phyloP scores from a whole-genome alignment of 352 stramenopile genomes.

The Globisporangium parvum region DNA sequence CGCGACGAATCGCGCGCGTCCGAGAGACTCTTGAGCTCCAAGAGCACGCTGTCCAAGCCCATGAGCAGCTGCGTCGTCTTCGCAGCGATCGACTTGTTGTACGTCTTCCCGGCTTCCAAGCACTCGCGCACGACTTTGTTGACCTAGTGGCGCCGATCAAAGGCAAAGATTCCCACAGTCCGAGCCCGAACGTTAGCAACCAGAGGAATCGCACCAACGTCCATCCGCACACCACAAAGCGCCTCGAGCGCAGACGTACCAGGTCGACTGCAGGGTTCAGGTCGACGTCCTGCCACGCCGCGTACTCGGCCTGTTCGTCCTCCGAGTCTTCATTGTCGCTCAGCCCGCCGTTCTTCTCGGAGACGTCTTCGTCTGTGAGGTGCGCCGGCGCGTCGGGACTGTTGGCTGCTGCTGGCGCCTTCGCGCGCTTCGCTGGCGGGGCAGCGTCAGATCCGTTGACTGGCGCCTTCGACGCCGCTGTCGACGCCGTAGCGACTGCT shows the following conservation, averaged over 20 bases:
- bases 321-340: constrained; percentile 83
- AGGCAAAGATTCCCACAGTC: neutral
- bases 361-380: constrained; percentile 26
- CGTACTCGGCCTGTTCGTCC: constrained; percentile 73
- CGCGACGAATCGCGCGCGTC: constrained; percentile 47
- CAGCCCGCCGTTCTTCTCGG: constrained; percentile 28
- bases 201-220: neutral
- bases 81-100: constrained; percentile 80
- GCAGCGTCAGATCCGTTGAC: constrained; percentile 4
- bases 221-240: too few relatives aligned
- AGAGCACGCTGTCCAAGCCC: constrained; percentile 64
- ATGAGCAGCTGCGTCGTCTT: constrained; percentile 74
- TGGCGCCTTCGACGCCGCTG: neutral
- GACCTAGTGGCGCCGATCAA: constrained; percentile 27
- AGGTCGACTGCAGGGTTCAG: constrained; percentile 78
- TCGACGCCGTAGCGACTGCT: constrained; percentile 15
- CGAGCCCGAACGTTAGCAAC: neutral
- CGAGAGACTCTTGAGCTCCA: constrained; percentile 70
- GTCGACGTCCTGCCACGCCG: constrained; percentile 74
- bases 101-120: constrained; percentile 75
- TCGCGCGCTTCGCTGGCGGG: neutral
- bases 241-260: constrained; percentile 20
- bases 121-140: constrained; percentile 60
- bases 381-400: constrained; percentile 16
- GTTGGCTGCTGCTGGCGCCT: neutral